phyloP scores from a whole-genome alignment of 176 grass and related monocot species.

The Carex kokanica region DNA sequence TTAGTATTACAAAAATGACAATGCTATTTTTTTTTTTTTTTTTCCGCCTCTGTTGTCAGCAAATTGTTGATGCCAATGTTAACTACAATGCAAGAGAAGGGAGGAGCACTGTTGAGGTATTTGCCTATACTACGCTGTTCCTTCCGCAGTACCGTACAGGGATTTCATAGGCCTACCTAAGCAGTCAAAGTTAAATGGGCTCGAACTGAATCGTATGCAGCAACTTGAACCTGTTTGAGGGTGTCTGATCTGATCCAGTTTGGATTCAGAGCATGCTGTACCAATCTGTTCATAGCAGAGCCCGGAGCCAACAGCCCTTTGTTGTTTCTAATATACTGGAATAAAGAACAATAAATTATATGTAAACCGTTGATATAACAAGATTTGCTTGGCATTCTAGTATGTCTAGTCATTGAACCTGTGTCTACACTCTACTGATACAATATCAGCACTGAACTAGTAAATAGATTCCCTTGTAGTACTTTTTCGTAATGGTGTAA shows the following conservation, averaged over 20 bases:
- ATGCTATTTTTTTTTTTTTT: not conserved
- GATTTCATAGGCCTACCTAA: not conserved
- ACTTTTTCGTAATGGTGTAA: not conserved
- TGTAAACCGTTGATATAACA: not conserved
- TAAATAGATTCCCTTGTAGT: not conserved
- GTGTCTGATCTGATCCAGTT: not conserved
- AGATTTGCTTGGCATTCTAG: not conserved
- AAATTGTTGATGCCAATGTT: constrained; percentile 81
- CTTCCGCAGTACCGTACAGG: not conserved
- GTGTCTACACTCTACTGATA: not conserved
- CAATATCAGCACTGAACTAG: not conserved
- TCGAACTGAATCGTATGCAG: not conserved
- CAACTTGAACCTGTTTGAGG: not conserved
- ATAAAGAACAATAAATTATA: not conserved
- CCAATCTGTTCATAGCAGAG: not conserved
- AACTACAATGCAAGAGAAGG: constrained; percentile 87
- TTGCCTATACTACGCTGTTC: not conserved
- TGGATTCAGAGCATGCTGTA: not conserved
- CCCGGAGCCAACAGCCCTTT: not conserved
- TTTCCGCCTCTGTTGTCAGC: constrained; percentile 38
- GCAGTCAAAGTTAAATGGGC: not conserved
- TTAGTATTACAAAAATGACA: not conserved
- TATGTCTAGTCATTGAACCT: not conserved
- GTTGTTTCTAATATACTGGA: not conserved
- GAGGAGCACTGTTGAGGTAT: constrained; percentile 79